Base-by-base conservation (phyloP, 169 alveolate species). In the Eimeria necatrix region DNA sequence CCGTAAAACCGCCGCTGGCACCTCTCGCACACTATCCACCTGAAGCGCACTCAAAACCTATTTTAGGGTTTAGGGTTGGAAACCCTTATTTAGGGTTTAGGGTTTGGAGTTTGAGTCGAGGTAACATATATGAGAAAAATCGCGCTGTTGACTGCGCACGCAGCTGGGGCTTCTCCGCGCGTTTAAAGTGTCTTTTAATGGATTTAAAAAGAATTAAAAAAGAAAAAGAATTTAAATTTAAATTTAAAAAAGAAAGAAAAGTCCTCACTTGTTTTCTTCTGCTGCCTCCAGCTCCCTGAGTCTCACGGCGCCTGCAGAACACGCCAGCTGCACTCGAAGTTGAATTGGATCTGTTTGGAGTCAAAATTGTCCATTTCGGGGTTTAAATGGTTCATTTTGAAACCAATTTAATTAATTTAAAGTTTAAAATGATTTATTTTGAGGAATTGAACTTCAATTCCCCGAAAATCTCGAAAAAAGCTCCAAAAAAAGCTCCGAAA, bases 11-110 rank as follows among this genome's bases (percentile, higher is more conserved):
- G 32, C 9, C 87, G 24, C 4, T 78, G 48, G 26, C 87, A 78
- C 20, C 87, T 20, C 16, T 78, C 61, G 41, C 87, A 78, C 4
- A 8, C 16, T 5, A 49, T 78, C 87, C 87, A 78, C 24, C 87
- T 78, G 64, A 78, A 48, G 61, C 12, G 26, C 7, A 48, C 87
- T n/a, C 68, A 18, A 8, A 5, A 46, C 64, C 18, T 5, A 16
- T 24, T 41, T 7, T 10, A 14, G 64, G 8, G 68, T 7, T 4
- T 3, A 24, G 41, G 9, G 12, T 7, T 18, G 2, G 87, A 1
- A 56, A 14, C 64, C 64, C 32, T 22, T 41, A 6, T 9, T 41
- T 41, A 26, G 12, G 83, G 52, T 20, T 73, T 26, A 22, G n/a
- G 46, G 24, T 24, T 24, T 20, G 32, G 41, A 53, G 61, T 12